Percentiles rank a stretch among this genome's conserved stretches.
These are phyloP conservation scores for Saturnispora halmiae DNA, from an alignment of 805 yeast genomes.

Conservation along the genomic window DNA sequence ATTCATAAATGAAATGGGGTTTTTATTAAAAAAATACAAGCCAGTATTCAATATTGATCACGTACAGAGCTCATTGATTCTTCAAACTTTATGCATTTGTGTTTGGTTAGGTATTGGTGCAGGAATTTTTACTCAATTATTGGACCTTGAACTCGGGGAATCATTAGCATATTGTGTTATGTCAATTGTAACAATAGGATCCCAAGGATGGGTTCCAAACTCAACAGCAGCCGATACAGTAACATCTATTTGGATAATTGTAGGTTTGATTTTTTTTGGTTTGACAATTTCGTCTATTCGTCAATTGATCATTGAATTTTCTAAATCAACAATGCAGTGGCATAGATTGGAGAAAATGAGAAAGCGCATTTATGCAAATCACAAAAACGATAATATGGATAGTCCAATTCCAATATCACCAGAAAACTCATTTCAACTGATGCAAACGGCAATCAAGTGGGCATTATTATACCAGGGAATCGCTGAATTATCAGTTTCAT, in stretches of 20 bases:
- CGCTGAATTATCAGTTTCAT: constrained; percentile 31
- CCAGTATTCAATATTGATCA: constrained; percentile 58
- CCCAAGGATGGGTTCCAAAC: constrained; percentile 62
- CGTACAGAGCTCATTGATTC: constrained; percentile 65
- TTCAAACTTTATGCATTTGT: constrained; percentile 55
- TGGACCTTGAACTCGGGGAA: constrained; percentile 49
- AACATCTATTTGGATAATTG: constrained; percentile 51
- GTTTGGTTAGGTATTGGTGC: constrained; percentile 70
- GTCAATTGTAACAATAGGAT: constrained; percentile 69
- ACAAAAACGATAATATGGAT: constrained; percentile 5
- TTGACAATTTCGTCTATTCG: constrained; percentile 63
- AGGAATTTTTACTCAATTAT: constrained; percentile 40
- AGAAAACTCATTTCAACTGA: constrained; percentile 42
- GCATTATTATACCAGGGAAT: constrained; percentile 34
- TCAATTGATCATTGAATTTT: constrained; percentile 50
- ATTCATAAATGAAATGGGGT: constrained; percentile 54
- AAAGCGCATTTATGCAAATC: constrained; percentile 23
- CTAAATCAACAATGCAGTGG: constrained; percentile 58
- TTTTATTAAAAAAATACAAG: constrained; percentile 48
- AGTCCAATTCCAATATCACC: constrained; percentile 12
- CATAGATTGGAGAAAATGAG: constrained; percentile 52
- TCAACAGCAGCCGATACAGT: constrained; percentile 48
- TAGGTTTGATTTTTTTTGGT: constrained; percentile 69
- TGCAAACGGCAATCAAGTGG: constrained; percentile 41
- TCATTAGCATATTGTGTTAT: constrained; percentile 66